A percentile compares a stretch with the other conserved stretches of the same genome.
These are phyloP conservation scores for Apophysomyces elegans DNA, from an alignment of 371 early-diverging fungal genomes.

Conservation along the genomic window DNA sequence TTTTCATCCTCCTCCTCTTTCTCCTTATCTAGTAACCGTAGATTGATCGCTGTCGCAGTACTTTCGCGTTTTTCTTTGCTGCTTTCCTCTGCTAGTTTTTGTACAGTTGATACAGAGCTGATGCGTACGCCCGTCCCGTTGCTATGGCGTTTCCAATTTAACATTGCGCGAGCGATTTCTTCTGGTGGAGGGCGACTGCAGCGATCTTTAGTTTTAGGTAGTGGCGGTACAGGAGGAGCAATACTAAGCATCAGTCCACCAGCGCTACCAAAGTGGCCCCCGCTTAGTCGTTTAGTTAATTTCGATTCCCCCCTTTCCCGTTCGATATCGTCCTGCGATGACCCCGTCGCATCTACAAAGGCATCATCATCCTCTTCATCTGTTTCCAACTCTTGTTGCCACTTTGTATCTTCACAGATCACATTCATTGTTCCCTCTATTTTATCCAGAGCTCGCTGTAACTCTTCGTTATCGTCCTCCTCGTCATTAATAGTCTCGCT, in stretches of 20 bases:
- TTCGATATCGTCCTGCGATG: conserved; percentile 47
- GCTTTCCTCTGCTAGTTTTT: conserved; percentile 3
- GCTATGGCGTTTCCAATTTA: conserved; percentile 48
- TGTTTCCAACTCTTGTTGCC: conserved; percentile 10
- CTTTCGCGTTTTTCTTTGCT: neutral
- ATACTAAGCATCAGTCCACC: conserved; percentile 51
- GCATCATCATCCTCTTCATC: conserved; percentile 36
- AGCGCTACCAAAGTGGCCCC: conserved; percentile 56
- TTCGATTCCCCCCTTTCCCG: conserved; percentile 35
- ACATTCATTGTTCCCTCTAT: conserved; percentile 23
- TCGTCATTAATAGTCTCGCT: neutral
- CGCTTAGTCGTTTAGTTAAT: conserved; percentile 49
- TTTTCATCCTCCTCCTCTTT: conserved; percentile 11
- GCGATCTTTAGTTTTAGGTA: conserved; percentile 18
- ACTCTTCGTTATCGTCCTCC: neutral
- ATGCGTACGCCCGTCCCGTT: conserved; percentile 9
- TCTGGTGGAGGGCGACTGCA: conserved; percentile 37
- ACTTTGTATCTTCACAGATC: conserved; percentile 1
- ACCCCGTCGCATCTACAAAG: conserved; percentile 47
- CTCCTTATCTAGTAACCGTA: neutral
- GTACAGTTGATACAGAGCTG: neutral
- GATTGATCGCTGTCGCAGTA: neutral
- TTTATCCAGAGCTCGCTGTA: conserved; percentile 22
- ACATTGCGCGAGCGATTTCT: conserved; percentile 42
- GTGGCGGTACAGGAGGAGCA: conserved; percentile 5